phyloP scores from a whole-genome alignment of 1,139 yeast genomes.

The Nakaseomyces uthaithaninus region DNA sequence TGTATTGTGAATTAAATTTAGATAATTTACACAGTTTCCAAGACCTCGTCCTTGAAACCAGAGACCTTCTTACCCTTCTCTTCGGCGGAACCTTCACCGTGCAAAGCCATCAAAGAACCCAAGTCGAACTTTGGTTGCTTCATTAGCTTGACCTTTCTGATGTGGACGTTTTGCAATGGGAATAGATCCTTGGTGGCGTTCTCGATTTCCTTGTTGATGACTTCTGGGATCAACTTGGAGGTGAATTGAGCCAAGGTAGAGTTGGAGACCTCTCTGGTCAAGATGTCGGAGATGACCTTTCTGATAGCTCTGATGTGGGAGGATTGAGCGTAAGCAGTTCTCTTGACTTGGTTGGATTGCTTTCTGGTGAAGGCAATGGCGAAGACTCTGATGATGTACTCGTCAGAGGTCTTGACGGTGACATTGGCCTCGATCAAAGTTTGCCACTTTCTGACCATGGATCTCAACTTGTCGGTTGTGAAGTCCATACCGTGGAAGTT shows the following conservation, averaged over 20 bases:
- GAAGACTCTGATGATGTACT: conserved; percentile 80
- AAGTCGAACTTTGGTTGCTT: conserved; percentile 89
- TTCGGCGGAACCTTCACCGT: conserved; percentile 79
- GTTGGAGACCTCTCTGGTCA: conserved; percentile 78
- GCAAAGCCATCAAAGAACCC: conserved; percentile 80
- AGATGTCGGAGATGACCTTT: conserved; percentile 75
- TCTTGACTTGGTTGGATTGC: conserved; percentile 82
- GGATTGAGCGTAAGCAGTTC: conserved; percentile 84
- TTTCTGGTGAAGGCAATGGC: conserved; percentile 92
- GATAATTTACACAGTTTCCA: conserved; percentile 61
- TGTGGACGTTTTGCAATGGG: conserved; percentile 88
- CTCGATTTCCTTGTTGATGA: conserved; percentile 84
- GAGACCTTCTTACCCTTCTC: conserved; percentile 88
- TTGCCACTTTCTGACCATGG: conserved; percentile 92
- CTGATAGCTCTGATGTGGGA: conserved; percentile 74
- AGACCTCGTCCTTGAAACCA: conserved; percentile 84
- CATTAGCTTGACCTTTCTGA: conserved; percentile 85
- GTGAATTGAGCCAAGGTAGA: conserved; percentile 82
- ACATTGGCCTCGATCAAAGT: conserved; percentile 85
- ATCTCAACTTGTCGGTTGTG: conserved; percentile 84
- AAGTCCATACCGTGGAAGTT: conserved; percentile 94
- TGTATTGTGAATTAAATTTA: conserved; percentile 1
- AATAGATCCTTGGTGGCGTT: conserved; percentile 75
- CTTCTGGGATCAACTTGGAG: conserved; percentile 83
- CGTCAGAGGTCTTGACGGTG: conserved; percentile 87